A percentile compares a stretch with the other conserved stretches of the same genome.
Evolutionary conservation across 257 asterid genomes (phyloP).

Genomic region (Solanum medicagineum): DNA sequence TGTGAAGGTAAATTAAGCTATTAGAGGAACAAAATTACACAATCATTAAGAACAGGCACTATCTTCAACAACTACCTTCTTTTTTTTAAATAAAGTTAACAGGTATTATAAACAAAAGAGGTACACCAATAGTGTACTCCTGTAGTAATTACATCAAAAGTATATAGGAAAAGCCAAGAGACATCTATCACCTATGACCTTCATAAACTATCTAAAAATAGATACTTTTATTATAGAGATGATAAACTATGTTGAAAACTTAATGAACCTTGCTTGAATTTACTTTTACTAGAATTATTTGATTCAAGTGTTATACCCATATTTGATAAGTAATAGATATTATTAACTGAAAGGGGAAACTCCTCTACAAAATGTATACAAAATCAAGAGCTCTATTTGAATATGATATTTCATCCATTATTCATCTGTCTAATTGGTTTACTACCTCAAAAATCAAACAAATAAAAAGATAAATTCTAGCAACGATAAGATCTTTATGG

Average conservation of each 20-base stretch:
- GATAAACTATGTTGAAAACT: not conserved
- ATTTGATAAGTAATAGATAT: not conserved
- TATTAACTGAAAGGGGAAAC: not conserved
- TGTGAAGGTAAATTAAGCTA: slow-evolving; percentile 9
- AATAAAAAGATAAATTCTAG: not conserved
- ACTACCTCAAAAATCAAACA: not conserved
- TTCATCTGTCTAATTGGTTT: not conserved
- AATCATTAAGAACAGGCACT: not conserved
- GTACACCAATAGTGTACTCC: too few species aligned
- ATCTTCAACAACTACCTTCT: not conserved
- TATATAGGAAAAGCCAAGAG: too few species aligned
- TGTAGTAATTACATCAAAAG: too few species aligned
- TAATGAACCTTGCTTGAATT: not conserved
- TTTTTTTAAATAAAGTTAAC: not conserved
- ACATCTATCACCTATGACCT: too few species aligned
- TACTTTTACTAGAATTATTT: not conserved
- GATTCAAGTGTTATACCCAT: not conserved
- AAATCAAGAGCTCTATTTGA: not conserved
- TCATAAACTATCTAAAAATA: too few species aligned
- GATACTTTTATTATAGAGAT: not conserved
- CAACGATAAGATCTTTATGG: not conserved
- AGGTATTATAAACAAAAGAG: too few species aligned
- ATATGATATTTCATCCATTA: not conserved
- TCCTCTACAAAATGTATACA: not conserved
- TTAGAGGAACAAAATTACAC: not conserved